Evolutionary conservation across 2,329 filamentous ascomycete genomes (phyloP).

Genomic region (Huntiella bhutanensis): DNA sequence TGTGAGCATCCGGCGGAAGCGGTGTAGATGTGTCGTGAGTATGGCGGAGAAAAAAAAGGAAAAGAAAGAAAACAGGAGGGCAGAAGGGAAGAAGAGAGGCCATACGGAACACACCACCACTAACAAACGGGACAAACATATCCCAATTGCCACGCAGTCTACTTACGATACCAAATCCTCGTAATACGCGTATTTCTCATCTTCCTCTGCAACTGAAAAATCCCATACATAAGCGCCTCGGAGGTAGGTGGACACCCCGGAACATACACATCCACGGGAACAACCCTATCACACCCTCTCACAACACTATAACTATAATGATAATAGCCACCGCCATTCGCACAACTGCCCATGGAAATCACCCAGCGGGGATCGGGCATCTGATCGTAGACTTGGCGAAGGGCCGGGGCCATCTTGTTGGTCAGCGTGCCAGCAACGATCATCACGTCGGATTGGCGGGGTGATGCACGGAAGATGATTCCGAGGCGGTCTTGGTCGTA

Average conservation of each 20-base stretch:
- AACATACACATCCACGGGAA: constrained; percentile 65
- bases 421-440: constrained; percentile 83
- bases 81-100: not conserved
- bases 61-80: not conserved
- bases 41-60: not conserved
- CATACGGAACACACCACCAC: not conserved
- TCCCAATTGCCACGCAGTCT: constrained; percentile 12
- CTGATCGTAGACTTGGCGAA: constrained; percentile 85
- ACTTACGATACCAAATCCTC: constrained; percentile 40
- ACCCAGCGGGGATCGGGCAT: constrained; percentile 89
- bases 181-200: constrained; percentile 42
- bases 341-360: constrained; percentile 64
- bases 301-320: constrained; percentile 70
- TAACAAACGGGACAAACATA: not conserved
- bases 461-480: constrained; percentile 79
- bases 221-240: constrained; percentile 44
- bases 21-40: not conserved
- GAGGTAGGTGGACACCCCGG: constrained; percentile 50
- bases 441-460: constrained; percentile 80
- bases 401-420: constrained; percentile 88
- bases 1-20: not conserved
- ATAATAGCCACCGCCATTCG: constrained; percentile 72
- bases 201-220: constrained; percentile 62
- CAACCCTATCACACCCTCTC: constrained; percentile 55
- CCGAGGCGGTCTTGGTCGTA: constrained; percentile 80